Evolutionary conservation across 2,329 filamentous ascomycete genomes (phyloP).

Genomic region (Ophiostoma australiae): DNA sequence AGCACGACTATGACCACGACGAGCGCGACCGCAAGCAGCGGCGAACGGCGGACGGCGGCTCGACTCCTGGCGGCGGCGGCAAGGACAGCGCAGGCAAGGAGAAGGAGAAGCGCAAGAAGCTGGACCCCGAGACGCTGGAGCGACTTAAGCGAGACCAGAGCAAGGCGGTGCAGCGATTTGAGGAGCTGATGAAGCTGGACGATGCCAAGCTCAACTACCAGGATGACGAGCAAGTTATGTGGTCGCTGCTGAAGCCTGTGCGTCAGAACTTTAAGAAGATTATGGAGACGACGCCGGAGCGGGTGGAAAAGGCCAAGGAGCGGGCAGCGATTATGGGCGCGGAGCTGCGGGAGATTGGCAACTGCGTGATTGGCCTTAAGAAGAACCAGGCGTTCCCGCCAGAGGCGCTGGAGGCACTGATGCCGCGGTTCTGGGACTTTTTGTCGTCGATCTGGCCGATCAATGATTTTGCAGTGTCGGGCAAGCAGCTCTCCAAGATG

Average conservation of each 20-base stretch:
- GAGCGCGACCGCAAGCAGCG: slow-evolving; percentile 44
- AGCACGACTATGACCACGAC: slow-evolving; percentile 52
- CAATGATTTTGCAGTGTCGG: slow-evolving; percentile 37
- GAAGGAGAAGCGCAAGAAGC: slow-evolving; percentile 37
- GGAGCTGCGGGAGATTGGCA: slow-evolving; percentile 37
- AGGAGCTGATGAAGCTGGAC: slow-evolving; percentile 37
- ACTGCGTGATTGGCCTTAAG: slow-evolving; percentile 35
- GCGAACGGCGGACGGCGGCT: slow-evolving; percentile 29
- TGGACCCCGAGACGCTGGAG: slow-evolving; percentile 37
- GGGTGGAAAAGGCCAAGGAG: slow-evolving; percentile 34
- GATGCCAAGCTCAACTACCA: slow-evolving; percentile 36
- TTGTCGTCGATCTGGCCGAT: slow-evolving; percentile 39
- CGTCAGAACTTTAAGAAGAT: slow-evolving; percentile 38
- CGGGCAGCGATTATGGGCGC: slow-evolving; percentile 37
- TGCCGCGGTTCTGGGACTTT: slow-evolving; percentile 40
- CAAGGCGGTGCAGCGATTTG: slow-evolving; percentile 37
- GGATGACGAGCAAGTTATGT: slow-evolving; percentile 37
- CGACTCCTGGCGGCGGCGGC: slow-evolving; percentile 28
- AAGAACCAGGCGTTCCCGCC: slow-evolving; percentile 33
- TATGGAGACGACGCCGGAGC: slow-evolving; percentile 35
- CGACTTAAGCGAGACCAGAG: slow-evolving; percentile 34
- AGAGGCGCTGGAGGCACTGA: slow-evolving; percentile 34
- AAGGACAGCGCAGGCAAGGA: slow-evolving; percentile 37
- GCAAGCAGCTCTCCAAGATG: slow-evolving; percentile 37
- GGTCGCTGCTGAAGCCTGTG: slow-evolving; percentile 38